Evolutionary conservation across 192 early-diverging fungal species (phyloP).

Genomic region (Mortierella antarctica): DNA sequence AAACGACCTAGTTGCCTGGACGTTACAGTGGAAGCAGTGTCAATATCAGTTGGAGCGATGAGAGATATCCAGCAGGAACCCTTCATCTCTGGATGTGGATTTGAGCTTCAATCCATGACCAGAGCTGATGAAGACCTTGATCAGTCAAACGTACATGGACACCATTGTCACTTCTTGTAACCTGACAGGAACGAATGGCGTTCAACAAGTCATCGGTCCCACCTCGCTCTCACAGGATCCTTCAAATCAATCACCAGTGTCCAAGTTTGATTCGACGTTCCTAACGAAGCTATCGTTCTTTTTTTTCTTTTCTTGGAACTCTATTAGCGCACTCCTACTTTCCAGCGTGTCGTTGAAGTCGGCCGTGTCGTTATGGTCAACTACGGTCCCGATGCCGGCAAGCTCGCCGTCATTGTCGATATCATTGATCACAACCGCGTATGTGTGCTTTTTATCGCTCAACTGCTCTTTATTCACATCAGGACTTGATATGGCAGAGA

Average conservation of each 20-base stretch:
- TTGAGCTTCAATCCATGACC: not conserved
- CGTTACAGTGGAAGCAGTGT: too few species aligned
- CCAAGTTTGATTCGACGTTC: not conserved
- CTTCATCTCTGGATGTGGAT: not conserved
- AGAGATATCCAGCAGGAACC: slow-evolving; percentile 2
- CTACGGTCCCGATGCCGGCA: slow-evolving; percentile 94
- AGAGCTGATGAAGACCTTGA: too few species aligned
- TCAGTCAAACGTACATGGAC: too few species aligned
- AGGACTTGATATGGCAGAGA: too few species aligned
- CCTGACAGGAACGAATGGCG: too few species aligned
- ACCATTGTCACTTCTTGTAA: too few species aligned
- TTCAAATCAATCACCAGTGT: not conserved
- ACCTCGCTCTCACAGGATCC: not conserved
- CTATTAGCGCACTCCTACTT: slow-evolving; percentile 63
- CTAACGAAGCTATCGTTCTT: slow-evolving; percentile 6
- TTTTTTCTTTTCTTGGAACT: not conserved
- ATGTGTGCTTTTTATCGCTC: slow-evolving; percentile 31
- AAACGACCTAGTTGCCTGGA: too few species aligned
- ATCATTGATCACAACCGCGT: slow-evolving; percentile 99
- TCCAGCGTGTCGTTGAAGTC: slow-evolving; percentile 96
- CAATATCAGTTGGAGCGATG: not conserved
- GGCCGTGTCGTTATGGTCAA: slow-evolving; percentile 98
- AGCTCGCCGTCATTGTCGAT: slow-evolving; percentile 98
- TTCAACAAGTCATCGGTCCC: not conserved
- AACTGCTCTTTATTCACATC: not conserved